Base-by-base conservation (phyloP, 2,329 filamentous ascomycete species). In the Periconia digitata region DNA sequence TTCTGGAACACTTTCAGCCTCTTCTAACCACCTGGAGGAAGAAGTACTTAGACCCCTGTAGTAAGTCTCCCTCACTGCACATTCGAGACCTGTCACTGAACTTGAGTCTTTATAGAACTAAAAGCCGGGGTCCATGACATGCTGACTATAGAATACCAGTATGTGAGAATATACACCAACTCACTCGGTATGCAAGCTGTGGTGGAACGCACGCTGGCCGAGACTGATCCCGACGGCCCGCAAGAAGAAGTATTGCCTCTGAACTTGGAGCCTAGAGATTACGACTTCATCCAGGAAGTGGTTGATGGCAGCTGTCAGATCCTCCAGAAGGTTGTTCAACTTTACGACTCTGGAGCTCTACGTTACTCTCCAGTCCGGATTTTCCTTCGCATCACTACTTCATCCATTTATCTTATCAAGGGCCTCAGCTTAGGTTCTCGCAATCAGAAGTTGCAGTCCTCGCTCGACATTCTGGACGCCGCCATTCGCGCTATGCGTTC, bases 171-270 rank as follows among this genome's bases (percentile, higher is more conserved):
- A 15, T 76, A 74, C 44, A 72, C 72, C 34, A 76, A 76, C 40
- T 75, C 73, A 0, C 72, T 82, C 6, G 79, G 79, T 2, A 78
- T 83, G 64, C 80, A 83, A 60, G 80, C 80, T 2, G 76, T 82
- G 3, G 78, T 82, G 3, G 79, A 82, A 49, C 76, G 79, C n/a
- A 76, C 74, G 1, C 66, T 79, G n/a, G 65, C 67, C 6, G 67
- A 71, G 43, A 63, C 66, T 18, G 67, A 72, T 51, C 64, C 65
- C 4, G 65, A 70, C 12, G 63, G 62, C 1, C 62, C 63, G 34
- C 75, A 63, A 46, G 66, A 69, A 35, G 65, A 70, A 8, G 64
- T 76, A 32, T 59, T 75, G 10, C 63, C 73, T 12, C 68, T 77
- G 54, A 70, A 72, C 40, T 71, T 79, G 18, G 76, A 78, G 46